Base-by-base conservation (phyloP, 78 protist genomes). In the Planoprotostelium fungivorum region DNA sequence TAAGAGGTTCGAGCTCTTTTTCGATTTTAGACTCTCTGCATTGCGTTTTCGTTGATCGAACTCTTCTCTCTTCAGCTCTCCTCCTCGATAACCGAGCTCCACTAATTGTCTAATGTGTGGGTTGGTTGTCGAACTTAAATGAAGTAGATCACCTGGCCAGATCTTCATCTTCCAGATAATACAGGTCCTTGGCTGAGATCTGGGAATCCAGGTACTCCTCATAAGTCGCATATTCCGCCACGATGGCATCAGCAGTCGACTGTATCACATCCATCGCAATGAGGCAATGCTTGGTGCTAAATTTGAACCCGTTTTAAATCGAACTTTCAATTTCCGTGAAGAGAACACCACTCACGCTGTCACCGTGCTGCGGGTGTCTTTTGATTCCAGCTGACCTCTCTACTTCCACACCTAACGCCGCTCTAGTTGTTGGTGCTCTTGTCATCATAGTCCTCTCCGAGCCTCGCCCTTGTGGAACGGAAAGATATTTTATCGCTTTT, bases 51-150 rank as follows among this genome's bases (percentile, higher is more conserved):
- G 85, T 36, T 85, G 93, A 36, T 96, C 97, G 31, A 96, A 98
- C 88, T 98, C 98, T 29, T 94, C 97, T 10, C 98, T 87, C 51
- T 88, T 90, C 37, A 98, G 88, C 37, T 96, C 97, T 35, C 98
- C 98, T 16, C 98, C 98, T 0, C 97, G 93, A 63, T 91, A 96
- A 23, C 99, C 99, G 36, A 98, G 96, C 91, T 98, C 99, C 28
- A 95, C 97, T 0, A 97, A 92, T 89, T 96, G 95, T 1, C 99
- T 87, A 0, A 51, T 16, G 16, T 25, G 16, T 51, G 31, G 16
- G 5, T 16, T 25, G 73, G 16, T 25, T 16, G 16, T 51, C 5
- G 5, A 16, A 51, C 5, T 5, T 25, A 51, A 51, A 51, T 51
- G 73, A 51, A 51, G 73, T 16, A 51, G 5, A 16, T 51, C 73